Conservation (phyloP, 306 rosid genomes). For the Styphnolobium japonicum region DNA sequence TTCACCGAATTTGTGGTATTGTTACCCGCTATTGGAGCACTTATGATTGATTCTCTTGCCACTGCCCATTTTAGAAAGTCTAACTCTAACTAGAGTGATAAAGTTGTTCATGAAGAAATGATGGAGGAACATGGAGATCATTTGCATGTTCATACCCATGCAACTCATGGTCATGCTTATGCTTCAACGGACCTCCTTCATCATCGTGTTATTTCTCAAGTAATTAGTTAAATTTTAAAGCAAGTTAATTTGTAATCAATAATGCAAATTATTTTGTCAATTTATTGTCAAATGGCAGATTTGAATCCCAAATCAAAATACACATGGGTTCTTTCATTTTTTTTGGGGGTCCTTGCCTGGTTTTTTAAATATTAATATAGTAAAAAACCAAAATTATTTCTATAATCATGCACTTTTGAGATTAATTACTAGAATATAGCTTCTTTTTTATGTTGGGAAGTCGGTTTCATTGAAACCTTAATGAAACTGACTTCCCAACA, state of each 20-base stretch:
- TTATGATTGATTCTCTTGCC: conserved; percentile 48
- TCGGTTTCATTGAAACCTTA: too few species aligned
- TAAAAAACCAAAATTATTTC: too few species aligned
- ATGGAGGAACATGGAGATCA: conserved; percentile 37
- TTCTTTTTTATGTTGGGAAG: too few species aligned
- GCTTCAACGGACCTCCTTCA: conserved; percentile 34
- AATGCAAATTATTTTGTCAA: background rate
- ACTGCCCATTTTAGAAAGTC: conserved; percentile 32
- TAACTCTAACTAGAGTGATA: background rate
- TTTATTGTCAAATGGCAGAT: background rate
- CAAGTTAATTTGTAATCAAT: background rate
- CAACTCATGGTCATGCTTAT: conserved; percentile 74
- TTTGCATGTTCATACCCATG: conserved; percentile 55
- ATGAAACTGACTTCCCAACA: too few species aligned
- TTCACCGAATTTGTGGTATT: conserved; percentile 48
- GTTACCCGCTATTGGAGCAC: conserved; percentile 39
- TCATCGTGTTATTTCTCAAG: conserved; percentile 62
- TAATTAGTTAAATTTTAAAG: conserved; percentile 1
- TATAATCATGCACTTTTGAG: too few species aligned
- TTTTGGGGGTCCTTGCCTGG: too few species aligned
- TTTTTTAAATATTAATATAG: too few species aligned
- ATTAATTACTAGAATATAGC: too few species aligned
- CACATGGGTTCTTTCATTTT: too few species aligned
- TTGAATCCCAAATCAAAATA: too few species aligned
- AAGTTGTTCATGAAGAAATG: conserved; percentile 4